Evolutionary conservation across 2,329 filamentous ascomycete species (phyloP), one percentile per base, ranked within the genome.

Genomic region (Cucurbitaria berberidis): DNA sequence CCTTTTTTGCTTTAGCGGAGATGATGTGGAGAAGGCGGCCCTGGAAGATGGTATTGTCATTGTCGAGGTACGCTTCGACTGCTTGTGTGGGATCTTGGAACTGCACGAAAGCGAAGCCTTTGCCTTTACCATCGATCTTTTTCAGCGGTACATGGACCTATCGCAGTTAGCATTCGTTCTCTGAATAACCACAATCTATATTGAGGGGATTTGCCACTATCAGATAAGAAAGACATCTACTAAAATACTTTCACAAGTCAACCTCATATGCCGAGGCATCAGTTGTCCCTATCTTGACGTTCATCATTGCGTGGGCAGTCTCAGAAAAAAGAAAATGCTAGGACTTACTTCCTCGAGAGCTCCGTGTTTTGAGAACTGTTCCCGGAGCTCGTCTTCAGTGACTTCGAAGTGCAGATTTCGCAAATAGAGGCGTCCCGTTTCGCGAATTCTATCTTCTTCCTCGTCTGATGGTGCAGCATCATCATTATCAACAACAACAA

Each of bases 281-380:
- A 92, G 93, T 87, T 98, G 95, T 98, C 95, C 95, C 95, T 98
- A 98, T 98, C 95, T 86, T 70, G 89, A 85, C 60, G 81, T 91
- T 98, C 93, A 98, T 98, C 95, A 93, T 84, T 77, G 55, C 62
- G 56, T 55, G 43, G 47, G 45, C 51, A 40, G 57, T 53, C 24
- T 5, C 64, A 65, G 50, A 52, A 62, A 60, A 56, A 48, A 62
- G 42, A 39, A 48, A 29, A n/a, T n/a, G n/a, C n/a, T 45, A 22
- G 2, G 15, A 36, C 90, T 83, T 87, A 98, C 95, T 88, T 98
- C 93, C 82, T 93, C 85, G 41, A 97, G 77, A 50, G 83, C 80
- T 32, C 93, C 93, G 73, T 88, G 93, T 22, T 82, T 80, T 40
- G 81, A 79, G 69, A 98, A 96, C 42, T 88, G 80, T 22, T 83